Percentiles rank a stretch among this genome's conserved stretches.
Evolutionary conservation across 495 filamentous ascomycete genomes (phyloP).

Genomic region (Mytilinidion resinicola): DNA sequence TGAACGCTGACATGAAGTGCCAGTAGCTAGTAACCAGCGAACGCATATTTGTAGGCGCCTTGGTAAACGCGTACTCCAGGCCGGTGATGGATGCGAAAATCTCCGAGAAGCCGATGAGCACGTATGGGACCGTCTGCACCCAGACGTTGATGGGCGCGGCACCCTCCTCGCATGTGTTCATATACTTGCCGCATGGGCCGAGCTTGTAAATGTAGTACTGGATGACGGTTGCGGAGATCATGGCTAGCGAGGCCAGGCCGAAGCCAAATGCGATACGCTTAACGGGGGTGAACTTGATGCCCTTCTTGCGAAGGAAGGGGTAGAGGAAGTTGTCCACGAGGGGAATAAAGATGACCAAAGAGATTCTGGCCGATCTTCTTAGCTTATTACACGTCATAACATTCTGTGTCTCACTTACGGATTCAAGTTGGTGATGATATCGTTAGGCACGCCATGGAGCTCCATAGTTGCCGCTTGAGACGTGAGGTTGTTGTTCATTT

Average conservation of each 20-base stretch:
- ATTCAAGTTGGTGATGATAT: conserved; percentile 72
- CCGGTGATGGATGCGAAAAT: conserved; percentile 22
- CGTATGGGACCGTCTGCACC: conserved; percentile 10
- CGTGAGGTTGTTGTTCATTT: conserved; percentile 60
- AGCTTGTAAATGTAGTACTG: conserved; percentile 28
- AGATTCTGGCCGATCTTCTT: conserved; percentile 34
- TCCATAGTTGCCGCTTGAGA: conserved; percentile 68
- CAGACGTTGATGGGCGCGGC: conserved; percentile 40
- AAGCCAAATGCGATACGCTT: conserved; percentile 66
- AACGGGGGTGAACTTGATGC: conserved; percentile 64
- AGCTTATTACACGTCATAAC: no score
- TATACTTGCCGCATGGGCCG: conserved; percentile 23
- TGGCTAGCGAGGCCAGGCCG: conserved; percentile 26
- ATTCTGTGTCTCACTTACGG: conserved; percentile 35
- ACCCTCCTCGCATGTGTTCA: conserved; percentile 35
- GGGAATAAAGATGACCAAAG: conserved; percentile 73
- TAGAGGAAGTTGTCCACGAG: conserved; percentile 65
- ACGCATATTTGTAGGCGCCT: conserved; percentile 27
- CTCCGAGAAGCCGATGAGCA: conserved; percentile 21
- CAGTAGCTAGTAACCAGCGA: conserved; percentile 8
- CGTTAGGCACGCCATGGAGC: conserved; percentile 67
- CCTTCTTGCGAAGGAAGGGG: conserved; percentile 55
- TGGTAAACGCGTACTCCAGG: conserved; percentile 25
- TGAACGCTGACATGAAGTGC: conserved; percentile 13
- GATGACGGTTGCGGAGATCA: conserved; percentile 27